Conservation (phyloP, 768 basidiomycete genomes). For the Exidia glandulosa region DNA sequence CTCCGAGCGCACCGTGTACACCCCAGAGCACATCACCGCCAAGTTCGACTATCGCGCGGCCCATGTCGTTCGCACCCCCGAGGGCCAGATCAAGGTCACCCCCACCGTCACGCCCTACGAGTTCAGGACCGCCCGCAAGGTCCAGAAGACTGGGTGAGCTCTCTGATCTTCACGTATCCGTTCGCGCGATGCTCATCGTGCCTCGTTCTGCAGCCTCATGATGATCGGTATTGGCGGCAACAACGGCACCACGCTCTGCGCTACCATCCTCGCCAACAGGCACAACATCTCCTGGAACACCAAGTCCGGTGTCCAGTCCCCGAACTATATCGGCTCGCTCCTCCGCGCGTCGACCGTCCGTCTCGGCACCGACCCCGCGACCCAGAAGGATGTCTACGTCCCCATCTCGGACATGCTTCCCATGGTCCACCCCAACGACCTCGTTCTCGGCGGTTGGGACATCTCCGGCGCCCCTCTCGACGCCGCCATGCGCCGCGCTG, state of each 20-base stretch:
- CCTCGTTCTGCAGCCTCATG: conserved; percentile 66
- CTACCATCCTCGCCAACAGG: conserved; percentile 91
- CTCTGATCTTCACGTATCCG: conserved; percentile 3
- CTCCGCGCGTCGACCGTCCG: conserved; percentile 92
- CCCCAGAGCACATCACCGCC: conserved; percentile 71
- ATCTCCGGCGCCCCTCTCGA: conserved; percentile 81
- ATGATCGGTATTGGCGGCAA: conserved; percentile 96
- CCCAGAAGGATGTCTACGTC: conserved; percentile 84
- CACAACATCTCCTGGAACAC: conserved; percentile 93
- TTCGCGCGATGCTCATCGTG: conserved; percentile 6
- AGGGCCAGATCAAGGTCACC: conserved; percentile 68
- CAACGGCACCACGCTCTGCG: conserved; percentile 89
- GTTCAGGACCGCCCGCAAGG: conserved; percentile 81
- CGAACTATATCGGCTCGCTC: conserved; percentile 96
- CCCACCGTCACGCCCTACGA: conserved; percentile 76
- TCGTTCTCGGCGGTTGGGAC: conserved; percentile 97
- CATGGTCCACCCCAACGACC: conserved; percentile 97
- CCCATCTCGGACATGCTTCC: conserved; percentile 89
- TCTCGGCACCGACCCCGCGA: conserved; percentile 68
- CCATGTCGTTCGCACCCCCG: conserved; percentile 44
- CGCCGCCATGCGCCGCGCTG: conserved; percentile 84
- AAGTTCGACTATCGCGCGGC: conserved; percentile 76
- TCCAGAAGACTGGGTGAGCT: conserved; percentile 85
- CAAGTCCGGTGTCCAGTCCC: conserved; percentile 82
- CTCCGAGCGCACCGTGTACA: conserved; percentile 71